phyloP scores from a whole-genome alignment of 768 basidiomycete species.

The Pleurotus pulmonarius region DNA sequence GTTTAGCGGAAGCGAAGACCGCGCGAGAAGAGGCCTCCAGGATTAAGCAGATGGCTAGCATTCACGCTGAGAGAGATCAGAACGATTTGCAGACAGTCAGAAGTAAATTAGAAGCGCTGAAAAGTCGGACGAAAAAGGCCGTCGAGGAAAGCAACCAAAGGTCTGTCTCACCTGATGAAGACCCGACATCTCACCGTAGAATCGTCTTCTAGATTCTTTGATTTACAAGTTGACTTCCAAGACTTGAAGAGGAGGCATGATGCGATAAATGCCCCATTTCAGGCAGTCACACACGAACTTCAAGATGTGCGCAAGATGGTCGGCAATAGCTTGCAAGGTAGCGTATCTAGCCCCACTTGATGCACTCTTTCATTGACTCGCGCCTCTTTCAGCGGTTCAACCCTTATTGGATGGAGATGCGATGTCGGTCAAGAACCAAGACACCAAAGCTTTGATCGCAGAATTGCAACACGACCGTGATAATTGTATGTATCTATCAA shows the following conservation, averaged over 20 bases:
- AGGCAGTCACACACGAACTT: not conserved
- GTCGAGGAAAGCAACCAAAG: slow-evolving; percentile 6
- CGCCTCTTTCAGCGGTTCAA: not conserved
- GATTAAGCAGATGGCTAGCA: not conserved
- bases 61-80: not conserved
- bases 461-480: slow-evolving; percentile 8
- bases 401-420: slow-evolving; percentile 7
- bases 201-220: not conserved
- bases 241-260: slow-evolving; percentile 3
- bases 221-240: slow-evolving; percentile 6
- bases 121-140: slow-evolving; percentile 3
- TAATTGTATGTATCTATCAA: not conserved
- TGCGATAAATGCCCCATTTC: not conserved
- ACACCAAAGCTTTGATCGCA: slow-evolving; percentile 9
- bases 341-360: not conserved
- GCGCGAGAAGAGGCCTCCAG: not conserved
- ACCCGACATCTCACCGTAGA: not conserved
- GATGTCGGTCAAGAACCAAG: not conserved
- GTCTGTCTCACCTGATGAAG: not conserved
- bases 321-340: slow-evolving; percentile 5
- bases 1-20: not conserved
- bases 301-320: not conserved
- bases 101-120: slow-evolving; percentile 6
- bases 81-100: not conserved
- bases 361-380: not conserved